These are phyloP conservation scores for Diaporthe citriasiana DNA, from an alignment of 2,329 filamentous ascomycete species.

Conservation along the genomic window DNA sequence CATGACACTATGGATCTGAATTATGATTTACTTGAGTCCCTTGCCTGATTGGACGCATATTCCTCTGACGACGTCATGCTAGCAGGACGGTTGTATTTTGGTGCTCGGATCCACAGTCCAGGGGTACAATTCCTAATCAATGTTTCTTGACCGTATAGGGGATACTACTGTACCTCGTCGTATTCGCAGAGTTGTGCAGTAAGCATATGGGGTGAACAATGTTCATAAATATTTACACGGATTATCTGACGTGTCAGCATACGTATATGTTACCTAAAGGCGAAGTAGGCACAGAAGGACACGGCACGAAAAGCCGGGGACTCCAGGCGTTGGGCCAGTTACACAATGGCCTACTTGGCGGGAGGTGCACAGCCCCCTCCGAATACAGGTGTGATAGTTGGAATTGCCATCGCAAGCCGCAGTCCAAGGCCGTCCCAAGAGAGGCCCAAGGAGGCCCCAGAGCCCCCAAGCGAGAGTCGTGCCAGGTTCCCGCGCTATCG, in stretches of 20 bases:
- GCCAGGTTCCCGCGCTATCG: slow-evolving; percentile 34
- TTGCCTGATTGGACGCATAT: not conserved
- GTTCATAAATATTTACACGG: not conserved
- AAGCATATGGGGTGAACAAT: not conserved
- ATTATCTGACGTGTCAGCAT: not conserved
- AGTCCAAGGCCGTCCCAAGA: slow-evolving; percentile 9
- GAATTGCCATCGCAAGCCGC: slow-evolving; percentile 18
- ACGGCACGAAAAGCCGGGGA: slow-evolving; percentile 1
- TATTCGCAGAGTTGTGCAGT: not conserved
- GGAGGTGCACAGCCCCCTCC: slow-evolving; percentile 22
- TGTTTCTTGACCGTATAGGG: no score
- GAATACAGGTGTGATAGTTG: not conserved
- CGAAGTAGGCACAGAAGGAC: not conserved
- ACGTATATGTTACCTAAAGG: not conserved
- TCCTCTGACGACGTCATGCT: slow-evolving; percentile 9
- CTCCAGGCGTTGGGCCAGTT: not conserved
- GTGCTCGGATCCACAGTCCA: slow-evolving; percentile 6
- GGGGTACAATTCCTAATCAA: not conserved
- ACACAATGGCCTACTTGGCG: slow-evolving; percentile 23
- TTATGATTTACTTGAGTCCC: not conserved
- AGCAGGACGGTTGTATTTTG: not conserved
- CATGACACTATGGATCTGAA: not conserved
- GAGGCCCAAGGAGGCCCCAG: slow-evolving; percentile 15
- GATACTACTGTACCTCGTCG: not conserved
- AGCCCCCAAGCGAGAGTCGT: slow-evolving; percentile 12